Base-by-base conservation (phyloP, 495 filamentous ascomycete species). In the Aspergillus carlsbadensis region DNA sequence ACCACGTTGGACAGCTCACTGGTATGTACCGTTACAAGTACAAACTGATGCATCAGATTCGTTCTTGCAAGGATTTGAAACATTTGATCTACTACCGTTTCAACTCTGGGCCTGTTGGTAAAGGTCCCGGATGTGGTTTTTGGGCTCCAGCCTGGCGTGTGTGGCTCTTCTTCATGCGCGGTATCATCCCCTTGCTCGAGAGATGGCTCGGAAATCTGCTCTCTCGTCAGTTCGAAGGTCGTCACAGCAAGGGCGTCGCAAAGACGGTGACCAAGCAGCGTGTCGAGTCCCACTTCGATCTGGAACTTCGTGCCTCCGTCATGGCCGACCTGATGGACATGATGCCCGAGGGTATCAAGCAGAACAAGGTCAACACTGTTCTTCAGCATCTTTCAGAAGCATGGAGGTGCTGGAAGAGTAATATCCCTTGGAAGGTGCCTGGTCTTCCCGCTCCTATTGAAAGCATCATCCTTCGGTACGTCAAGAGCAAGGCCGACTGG, bases 21-120 rank as follows among this genome's bases (percentile, higher is more conserved):
- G 95, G 95, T 65, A 99, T 99, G 95, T 99, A 99, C 75, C 90
- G 95, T 24, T 99, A 99, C 84, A 99, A 99, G 81, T 99, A 99
- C 78, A 99, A 99, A 78, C 82, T 99, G 34, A 99, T 99, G 95
- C 95, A 99, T 70, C 95, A 99, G 73, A 98, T 99, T 64, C 91
- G 95, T 44, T 94, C 95, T 2, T 99, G 95, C 78, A 99, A 99
- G 69, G 95, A 99, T 74, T 74, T 99, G 65, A 99, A 99, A 83
- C 95, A 99, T 84, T 70, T 99, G 48, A 97, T 99, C 59, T 99
- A 99, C 77, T 97, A 99, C 70, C 90, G 95, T 13, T 99, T 99
- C 78, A 99, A 99, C 71, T 93, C 92, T 33, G 94, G 93, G 0
- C 89, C 95, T 20, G 95, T 99, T 40, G 95, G 95, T 26, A 99